Base-by-base conservation (phyloP, 768 basidiomycete species). In the Lenzites betulinus region DNA sequence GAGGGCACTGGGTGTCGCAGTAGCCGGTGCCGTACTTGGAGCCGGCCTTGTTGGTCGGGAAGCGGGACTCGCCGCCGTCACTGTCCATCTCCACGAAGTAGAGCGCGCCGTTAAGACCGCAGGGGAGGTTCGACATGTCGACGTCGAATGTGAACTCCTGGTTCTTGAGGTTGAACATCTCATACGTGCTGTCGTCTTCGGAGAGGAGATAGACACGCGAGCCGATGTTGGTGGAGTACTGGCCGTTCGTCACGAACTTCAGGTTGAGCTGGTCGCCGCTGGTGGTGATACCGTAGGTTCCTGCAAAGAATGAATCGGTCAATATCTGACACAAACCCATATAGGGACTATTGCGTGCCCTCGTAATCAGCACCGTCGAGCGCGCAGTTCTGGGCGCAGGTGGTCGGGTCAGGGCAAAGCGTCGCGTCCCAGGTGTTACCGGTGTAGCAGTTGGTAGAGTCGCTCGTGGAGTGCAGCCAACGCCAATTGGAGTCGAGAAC, bases 21-120 rank as follows among this genome's bases (percentile, higher is more conserved):
- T 85, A 85, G 12, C 83, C 83, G n/a, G 82, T 82, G 44, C 82
- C 82, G 69, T 79, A 84, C 68, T 81, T 77, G 62, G 81, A 81
- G 66, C 81, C 82, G 61, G 81, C 81, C 76, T 79, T 80, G 78
- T 84, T 84, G 70, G 66, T 75, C 9, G 80, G 57, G 71, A 72
- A 80, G 59, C 74, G 73, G 53, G 80, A 62, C 57, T 76, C 33
- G 47, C 81, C 82, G 73, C 82, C 82, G 64, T 83, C 81, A 18
- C 75, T 76, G 65, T 80, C 81, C 83, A 84, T 84, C 70, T 81
- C 77, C 41, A 75, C 73, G 71, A 84, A 82, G 77, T 84, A 83
- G 53, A 84, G 73, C 3, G 83, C 83, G 60, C 79, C 83, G 70
- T 85, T 85, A 62, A 85, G 75, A 50, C 83, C 82, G 64, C 82